phyloP scores from a whole-genome alignment of 352 stramenopile species.

The Phytophthora ramorum region DNA sequence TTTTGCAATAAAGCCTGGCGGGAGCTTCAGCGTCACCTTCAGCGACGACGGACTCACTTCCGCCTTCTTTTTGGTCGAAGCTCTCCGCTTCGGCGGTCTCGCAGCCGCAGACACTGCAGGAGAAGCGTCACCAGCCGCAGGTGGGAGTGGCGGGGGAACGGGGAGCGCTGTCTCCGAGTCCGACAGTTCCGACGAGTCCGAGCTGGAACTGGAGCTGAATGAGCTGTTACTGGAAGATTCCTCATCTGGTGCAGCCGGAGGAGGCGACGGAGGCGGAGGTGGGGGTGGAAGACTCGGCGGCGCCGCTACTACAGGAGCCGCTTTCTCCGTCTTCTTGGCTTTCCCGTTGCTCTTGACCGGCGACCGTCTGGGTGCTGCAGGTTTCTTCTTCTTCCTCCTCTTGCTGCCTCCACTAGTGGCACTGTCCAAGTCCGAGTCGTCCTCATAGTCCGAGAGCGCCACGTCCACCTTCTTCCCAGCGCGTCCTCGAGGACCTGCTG shows the following conservation, averaged over 20 bases:
- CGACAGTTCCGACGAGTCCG: slow-evolving; percentile 57
- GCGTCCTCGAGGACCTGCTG: slow-evolving; percentile 1
- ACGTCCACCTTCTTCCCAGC: slow-evolving; percentile 8
- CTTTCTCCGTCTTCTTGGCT: slow-evolving; percentile 20
- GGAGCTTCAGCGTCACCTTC: slow-evolving; percentile 68
- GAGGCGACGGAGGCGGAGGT: slow-evolving; percentile 41
- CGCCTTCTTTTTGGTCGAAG: slow-evolving; percentile 39
- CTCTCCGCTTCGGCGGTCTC: slow-evolving; percentile 25
- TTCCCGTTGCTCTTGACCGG: slow-evolving; percentile 39
- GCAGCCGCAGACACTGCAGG: slow-evolving; percentile 15
- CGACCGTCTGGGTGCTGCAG: slow-evolving; percentile 24
- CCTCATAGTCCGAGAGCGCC: slow-evolving; percentile 34
- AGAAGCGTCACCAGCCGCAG: slow-evolving; percentile 2
- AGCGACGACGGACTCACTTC: slow-evolving; percentile 47
- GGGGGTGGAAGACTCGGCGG: slow-evolving; percentile 35
- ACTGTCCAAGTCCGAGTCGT: slow-evolving; percentile 43
- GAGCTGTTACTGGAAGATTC: slow-evolving; percentile 60
- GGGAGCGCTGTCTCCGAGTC: slow-evolving; percentile 40
- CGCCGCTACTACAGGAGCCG: slow-evolving; percentile 4
- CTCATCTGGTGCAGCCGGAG: slow-evolving; percentile 28
- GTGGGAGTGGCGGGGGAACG: slow-evolving; percentile 37
- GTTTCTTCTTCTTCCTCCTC: slow-evolving; percentile 37
- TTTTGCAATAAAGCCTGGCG: slow-evolving; percentile 54
- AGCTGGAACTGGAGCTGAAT: slow-evolving; percentile 60
- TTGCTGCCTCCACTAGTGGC: slow-evolving; percentile 12